Conservation (phyloP, 2,329 filamentous ascomycete genomes). For the Pseudogymnoascus sp. region DNA sequence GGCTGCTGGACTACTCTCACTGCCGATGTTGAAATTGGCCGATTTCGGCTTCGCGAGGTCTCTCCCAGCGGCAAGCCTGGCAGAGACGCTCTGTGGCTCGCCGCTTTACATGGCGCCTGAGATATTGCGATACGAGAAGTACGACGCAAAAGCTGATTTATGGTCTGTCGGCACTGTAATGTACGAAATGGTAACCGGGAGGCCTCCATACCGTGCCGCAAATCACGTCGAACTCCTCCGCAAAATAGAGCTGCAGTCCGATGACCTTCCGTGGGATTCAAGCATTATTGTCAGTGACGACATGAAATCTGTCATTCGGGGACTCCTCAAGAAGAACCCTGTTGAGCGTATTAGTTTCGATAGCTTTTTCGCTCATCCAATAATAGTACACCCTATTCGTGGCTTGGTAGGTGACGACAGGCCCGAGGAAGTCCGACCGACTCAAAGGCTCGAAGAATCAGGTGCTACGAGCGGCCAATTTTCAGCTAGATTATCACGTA, state of each 20-base stretch:
- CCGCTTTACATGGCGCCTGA: conserved; percentile 98
- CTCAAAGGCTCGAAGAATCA: conserved; percentile 17
- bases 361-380: conserved; percentile 70
- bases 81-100: conserved; percentile 93
- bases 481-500: conserved; percentile 20
- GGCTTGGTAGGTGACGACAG: conserved; percentile 73
- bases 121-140: conserved; percentile 93
- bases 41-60: conserved; percentile 98
- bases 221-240: conserved; percentile 93
- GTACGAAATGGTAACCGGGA: conserved; percentile 90
- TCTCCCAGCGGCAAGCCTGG: conserved; percentile 80
- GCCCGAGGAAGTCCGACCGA: conserved; percentile 22
- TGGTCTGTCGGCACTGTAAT: conserved; percentile 97
- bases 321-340: conserved; percentile 76
- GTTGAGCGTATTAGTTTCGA: conserved; percentile 80
- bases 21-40: conserved; percentile 95
- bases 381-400: conserved; percentile 70
- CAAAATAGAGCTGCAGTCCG: conserved; percentile 74
- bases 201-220: conserved; percentile 80
- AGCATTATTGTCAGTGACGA: conserved; percentile 54
- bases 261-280: conserved; percentile 76
- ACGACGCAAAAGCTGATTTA: conserved; percentile 91
- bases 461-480: conserved; percentile 18
- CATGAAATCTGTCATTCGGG: conserved; percentile 73
- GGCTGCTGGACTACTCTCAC: conserved; percentile 68